Percentiles rank a stretch among this genome's conserved stretches.
These are phyloP conservation scores for Anthostomella pinea DNA, from an alignment of 2,329 filamentous ascomycete genomes.

Conservation along the genomic window DNA sequence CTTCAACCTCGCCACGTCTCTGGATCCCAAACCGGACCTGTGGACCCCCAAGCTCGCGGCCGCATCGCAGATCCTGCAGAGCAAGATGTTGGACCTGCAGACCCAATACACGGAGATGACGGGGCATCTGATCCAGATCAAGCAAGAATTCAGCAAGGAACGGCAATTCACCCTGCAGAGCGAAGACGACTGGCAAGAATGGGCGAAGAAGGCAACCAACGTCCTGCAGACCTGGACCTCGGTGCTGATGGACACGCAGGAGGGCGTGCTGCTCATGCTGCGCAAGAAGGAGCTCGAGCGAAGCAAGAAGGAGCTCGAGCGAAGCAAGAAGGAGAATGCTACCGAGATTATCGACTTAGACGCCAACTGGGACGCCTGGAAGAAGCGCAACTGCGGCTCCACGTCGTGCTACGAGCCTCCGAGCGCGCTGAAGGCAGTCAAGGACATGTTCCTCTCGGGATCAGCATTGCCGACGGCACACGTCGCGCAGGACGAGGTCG, in stretches of 20 bases:
- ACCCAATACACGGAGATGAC: not conserved
- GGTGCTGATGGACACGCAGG: slow-evolving; percentile 11
- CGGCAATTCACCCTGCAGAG: not conserved
- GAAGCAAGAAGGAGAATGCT: not conserved
- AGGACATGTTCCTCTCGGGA: not conserved
- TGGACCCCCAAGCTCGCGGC: not conserved
- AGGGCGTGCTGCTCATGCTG: slow-evolving; percentile 14
- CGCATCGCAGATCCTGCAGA: not conserved
- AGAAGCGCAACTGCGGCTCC: slow-evolving; percentile 20
- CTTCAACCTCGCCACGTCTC: too few relatives aligned
- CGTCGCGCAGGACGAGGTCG: slow-evolving; percentile 13
- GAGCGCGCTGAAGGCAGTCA: not conserved
- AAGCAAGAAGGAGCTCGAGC: not conserved
- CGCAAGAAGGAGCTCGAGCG: slow-evolving; percentile 7
- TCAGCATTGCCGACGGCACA: slow-evolving; percentile 6
- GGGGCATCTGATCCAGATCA: too few relatives aligned
- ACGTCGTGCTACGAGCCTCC: slow-evolving; percentile 19
- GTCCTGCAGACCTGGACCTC: slow-evolving; percentile 12
- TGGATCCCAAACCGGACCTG: not conserved
- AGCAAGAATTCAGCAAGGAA: too few relatives aligned
- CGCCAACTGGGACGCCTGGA: slow-evolving; percentile 19
- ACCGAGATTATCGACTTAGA: not conserved
- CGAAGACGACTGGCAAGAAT: slow-evolving; percentile 1
- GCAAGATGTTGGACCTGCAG: not conserved
- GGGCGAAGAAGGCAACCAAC: slow-evolving; percentile 6